Conservation (phyloP, 2,329 filamentous ascomycete species). For the Monilinia aucupariae region DNA sequence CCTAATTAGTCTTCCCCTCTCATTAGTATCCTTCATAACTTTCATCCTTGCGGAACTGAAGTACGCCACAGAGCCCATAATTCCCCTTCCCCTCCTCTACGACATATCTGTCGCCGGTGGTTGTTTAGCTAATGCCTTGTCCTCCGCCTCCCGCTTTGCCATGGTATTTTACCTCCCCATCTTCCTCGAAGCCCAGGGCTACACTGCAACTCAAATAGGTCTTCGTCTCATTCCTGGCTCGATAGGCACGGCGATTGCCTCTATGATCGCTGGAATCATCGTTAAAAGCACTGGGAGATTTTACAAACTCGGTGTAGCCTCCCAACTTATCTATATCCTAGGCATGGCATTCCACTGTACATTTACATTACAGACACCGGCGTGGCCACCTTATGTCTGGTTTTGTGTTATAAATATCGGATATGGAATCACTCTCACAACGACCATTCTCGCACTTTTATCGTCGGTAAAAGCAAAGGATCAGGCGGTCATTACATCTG, state of each 20-base stretch:
- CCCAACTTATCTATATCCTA: constrained; percentile 42
- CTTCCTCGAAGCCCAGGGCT: constrained; percentile 65
- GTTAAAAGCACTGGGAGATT: constrained; percentile 66
- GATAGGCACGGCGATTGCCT: constrained; percentile 51
- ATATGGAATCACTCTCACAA: constrained; percentile 60
- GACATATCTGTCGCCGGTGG: constrained; percentile 59
- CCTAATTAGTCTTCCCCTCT: constrained; percentile 32
- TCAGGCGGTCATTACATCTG: constrained; percentile 68
- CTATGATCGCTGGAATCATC: constrained; percentile 55
- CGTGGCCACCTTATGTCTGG: constrained; percentile 46
- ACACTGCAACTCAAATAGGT: constrained; percentile 57
- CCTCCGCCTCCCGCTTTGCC: constrained; percentile 51
- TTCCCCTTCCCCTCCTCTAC: constrained; percentile 57
- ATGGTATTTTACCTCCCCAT: constrained; percentile 67
- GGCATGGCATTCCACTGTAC: constrained; percentile 47
- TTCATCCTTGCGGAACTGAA: constrained; percentile 53
- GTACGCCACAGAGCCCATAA: constrained; percentile 47
- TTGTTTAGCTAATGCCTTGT: constrained; percentile 67
- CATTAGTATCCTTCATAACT: constrained; percentile 40
- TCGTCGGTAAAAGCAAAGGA: constrained; percentile 61
- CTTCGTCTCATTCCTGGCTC: constrained; percentile 62
- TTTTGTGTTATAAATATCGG: constrained; percentile 46
- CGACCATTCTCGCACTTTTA: constrained; percentile 63
- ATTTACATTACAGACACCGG: constrained; percentile 49
- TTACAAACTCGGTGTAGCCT: constrained; percentile 58